These are phyloP conservation scores for Styphnolobium japonicum DNA, from an alignment of 306 rosid species.

Conservation along the genomic window DNA sequence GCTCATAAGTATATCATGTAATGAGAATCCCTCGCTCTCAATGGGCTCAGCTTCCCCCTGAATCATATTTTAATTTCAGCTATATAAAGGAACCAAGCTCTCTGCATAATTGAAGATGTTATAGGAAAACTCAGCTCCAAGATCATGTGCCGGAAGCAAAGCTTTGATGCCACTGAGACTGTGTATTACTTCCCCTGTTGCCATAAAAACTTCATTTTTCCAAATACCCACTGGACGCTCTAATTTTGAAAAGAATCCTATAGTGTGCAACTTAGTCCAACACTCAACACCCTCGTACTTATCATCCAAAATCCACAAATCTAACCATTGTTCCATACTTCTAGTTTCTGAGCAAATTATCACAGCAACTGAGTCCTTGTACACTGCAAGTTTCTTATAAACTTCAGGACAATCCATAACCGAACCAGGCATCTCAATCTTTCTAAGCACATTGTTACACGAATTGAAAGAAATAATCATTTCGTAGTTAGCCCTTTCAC, in stretches of 20 bases:
- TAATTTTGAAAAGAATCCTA: not conserved
- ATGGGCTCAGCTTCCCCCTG: not conserved
- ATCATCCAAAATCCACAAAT: conserved; percentile 32
- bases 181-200: conserved; percentile 7
- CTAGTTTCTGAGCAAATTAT: conserved; percentile 7
- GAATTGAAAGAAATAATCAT: conserved; percentile 19
- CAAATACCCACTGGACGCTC: conserved; percentile 26
- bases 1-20: not conserved
- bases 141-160: conserved; percentile 12
- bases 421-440: not conserved
- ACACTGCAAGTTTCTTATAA: conserved; percentile 22
- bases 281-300: not conserved
- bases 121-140: conserved; percentile 17
- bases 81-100: conserved; percentile 2
- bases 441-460: not conserved
- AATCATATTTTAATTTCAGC: not conserved
- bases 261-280: conserved; percentile 12
- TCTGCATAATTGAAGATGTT: conserved; percentile 18
- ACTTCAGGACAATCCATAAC: not conserved
- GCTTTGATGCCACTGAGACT: not conserved
- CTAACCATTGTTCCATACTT: not conserved
- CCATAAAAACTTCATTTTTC: conserved; percentile 35
- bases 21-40: not conserved
- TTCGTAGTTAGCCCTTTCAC: conserved; percentile 8
- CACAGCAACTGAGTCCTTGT: conserved; percentile 13